Conservation (phyloP, 2,329 filamentous ascomycete genomes). For the Pseudopyrenochaeta lycopersici region DNA sequence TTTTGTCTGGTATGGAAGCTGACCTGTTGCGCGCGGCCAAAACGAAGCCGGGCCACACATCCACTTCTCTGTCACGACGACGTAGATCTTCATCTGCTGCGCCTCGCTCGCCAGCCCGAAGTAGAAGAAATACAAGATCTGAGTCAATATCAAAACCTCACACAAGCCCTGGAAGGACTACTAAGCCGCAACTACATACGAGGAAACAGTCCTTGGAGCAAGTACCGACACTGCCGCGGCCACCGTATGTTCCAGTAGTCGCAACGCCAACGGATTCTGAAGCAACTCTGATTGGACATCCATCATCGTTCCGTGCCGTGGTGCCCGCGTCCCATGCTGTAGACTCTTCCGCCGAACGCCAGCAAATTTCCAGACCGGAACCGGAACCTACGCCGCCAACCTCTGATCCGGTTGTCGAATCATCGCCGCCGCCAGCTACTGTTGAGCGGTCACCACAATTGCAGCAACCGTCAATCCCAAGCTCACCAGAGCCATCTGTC, state of each 20-base stretch:
- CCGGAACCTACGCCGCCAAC: slow-evolving; percentile 10
- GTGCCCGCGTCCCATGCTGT: slow-evolving; percentile 3
- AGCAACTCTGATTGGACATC: slow-evolving; percentile 31
- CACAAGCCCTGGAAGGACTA: slow-evolving; percentile 13
- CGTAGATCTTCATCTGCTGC: slow-evolving; percentile 30
- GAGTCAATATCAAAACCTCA: slow-evolving; percentile 23
- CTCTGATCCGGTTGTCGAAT: slow-evolving; percentile 12
- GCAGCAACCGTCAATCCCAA: background rate
- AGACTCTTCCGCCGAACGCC: slow-evolving; percentile 6
- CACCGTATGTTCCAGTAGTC: slow-evolving; percentile 9
- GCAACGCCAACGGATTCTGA: slow-evolving; percentile 39
- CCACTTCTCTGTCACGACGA: slow-evolving; percentile 18
- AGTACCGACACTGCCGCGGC: slow-evolving; percentile 16
- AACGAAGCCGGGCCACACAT: slow-evolving; percentile 21
- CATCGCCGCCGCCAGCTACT: slow-evolving; percentile 6
- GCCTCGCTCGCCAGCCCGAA: slow-evolving; percentile 27
- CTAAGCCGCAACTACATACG: slow-evolving; percentile 20
- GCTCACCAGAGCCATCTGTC: slow-evolving; percentile 23
- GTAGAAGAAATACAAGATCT: slow-evolving; percentile 24
- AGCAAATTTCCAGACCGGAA: slow-evolving; percentile 5
- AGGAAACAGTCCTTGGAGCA: slow-evolving; percentile 28
- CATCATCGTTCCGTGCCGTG: slow-evolving; percentile 24
- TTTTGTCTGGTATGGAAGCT: slow-evolving; percentile 42
- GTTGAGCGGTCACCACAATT: slow-evolving; percentile 3
- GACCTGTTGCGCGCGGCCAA: slow-evolving; percentile 34